Evolutionary conservation across 1,139 yeast species (phyloP).

Genomic region (Zygotorulaspora mrakii): DNA sequence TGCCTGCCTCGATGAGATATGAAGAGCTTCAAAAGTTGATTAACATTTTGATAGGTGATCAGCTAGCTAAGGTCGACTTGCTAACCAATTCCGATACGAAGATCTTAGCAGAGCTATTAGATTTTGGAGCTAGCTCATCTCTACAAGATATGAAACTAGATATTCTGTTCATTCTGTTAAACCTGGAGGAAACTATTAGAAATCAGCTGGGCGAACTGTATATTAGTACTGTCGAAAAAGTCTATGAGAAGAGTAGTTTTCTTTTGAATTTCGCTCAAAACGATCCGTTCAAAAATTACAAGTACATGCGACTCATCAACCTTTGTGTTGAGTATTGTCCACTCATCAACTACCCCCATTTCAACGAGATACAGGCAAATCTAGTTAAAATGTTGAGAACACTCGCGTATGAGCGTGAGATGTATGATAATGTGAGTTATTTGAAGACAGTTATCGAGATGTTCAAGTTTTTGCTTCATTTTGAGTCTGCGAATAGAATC

Average conservation of each 20-base stretch:
- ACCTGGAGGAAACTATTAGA: slow-evolving; percentile 22
- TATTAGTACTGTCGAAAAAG: slow-evolving; percentile 13
- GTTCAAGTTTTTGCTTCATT: slow-evolving; percentile 13
- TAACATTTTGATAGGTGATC: slow-evolving; percentile 26
- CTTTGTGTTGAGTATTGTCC: slow-evolving; percentile 20
- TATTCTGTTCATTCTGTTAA: slow-evolving; percentile 23
- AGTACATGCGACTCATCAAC: slow-evolving; percentile 23
- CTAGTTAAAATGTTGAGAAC: slow-evolving; percentile 7
- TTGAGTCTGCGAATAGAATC: slow-evolving; percentile 3
- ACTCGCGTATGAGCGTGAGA: neutral
- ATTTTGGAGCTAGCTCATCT: slow-evolving; percentile 10
- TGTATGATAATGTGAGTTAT: slow-evolving; percentile 5
- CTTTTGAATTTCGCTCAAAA: slow-evolving; percentile 18
- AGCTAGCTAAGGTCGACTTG: slow-evolving; percentile 21
- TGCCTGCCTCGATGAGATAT: neutral
- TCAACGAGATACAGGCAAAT: slow-evolving; percentile 13
- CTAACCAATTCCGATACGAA: slow-evolving; percentile 14
- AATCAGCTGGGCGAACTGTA: slow-evolving; percentile 22
- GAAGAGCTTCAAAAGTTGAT: slow-evolving; percentile 14
- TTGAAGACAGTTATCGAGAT: slow-evolving; percentile 16
- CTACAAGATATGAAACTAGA: slow-evolving; percentile 25
- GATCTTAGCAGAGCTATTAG: slow-evolving; percentile 16
- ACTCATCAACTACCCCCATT: slow-evolving; percentile 13
- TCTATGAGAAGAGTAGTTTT: slow-evolving; percentile 15
- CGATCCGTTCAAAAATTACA: slow-evolving; percentile 16